Evolutionary conservation across 306 rosid species (phyloP).

Genomic region (Trifolium subterraneum): DNA sequence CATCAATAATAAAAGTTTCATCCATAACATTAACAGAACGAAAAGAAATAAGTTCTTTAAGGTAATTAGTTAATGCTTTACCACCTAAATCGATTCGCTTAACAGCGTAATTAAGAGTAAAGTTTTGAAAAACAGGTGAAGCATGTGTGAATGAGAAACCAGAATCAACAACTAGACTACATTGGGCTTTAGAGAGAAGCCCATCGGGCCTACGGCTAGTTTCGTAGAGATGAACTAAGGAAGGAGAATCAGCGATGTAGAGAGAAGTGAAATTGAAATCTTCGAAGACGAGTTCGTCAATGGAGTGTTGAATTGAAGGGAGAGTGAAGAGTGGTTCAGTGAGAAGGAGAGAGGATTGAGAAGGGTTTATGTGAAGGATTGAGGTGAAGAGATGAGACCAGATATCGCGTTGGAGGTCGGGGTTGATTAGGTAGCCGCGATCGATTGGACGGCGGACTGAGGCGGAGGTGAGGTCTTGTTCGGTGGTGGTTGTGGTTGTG

Average conservation of each 20-base stretch:
- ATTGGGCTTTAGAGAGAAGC: conserved; percentile 72
- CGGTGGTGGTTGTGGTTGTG: conserved; percentile 1
- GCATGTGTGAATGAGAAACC: conserved; percentile 95
- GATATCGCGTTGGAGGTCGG: conserved; percentile 92
- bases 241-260: conserved; percentile 72
- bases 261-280: conserved; percentile 79
- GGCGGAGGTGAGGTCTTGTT: conserved; percentile 85
- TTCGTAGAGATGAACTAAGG: conserved; percentile 84
- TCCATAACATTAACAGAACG: conserved; percentile 89
- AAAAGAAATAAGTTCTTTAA: conserved; percentile 87
- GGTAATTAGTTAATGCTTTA: conserved; percentile 84
- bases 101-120: conserved; percentile 71
- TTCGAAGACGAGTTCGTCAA: conserved; percentile 88
- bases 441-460: conserved; percentile 92
- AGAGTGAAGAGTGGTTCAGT: conserved; percentile 89
- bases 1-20: conserved; percentile 84
- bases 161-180: conserved; percentile 90
- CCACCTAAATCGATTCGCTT: conserved; percentile 91
- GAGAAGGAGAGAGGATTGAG: conserved; percentile 74
- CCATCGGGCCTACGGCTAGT: conserved; percentile 69
- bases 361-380: conserved; percentile 62
- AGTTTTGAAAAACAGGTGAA: conserved; percentile 87
- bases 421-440: conserved; percentile 85
- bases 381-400: conserved; percentile 88
- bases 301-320: conserved; percentile 81